phyloP scores from a whole-genome alignment of 2,329 filamentous ascomycete species.

The Botrytis aclada region DNA sequence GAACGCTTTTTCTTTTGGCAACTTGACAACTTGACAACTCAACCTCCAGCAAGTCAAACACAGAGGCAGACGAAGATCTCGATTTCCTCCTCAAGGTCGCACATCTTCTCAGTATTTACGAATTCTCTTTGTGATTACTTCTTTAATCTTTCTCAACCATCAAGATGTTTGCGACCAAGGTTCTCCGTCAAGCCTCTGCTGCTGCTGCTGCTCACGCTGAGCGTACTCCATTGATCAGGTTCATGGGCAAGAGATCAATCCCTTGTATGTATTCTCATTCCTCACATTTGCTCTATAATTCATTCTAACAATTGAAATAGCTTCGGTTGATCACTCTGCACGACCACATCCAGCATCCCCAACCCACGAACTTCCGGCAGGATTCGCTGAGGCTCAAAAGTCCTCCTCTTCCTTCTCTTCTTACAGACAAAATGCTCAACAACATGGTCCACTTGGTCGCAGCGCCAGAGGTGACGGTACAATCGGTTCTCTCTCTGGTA shows the following conservation, averaged over 20 bases:
- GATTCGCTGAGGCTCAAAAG: slow-evolving; percentile 46
- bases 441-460: slow-evolving; percentile 54
- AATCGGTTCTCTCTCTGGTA: slow-evolving; percentile 47
- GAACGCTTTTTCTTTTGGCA: background rate
- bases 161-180: slow-evolving; percentile 41
- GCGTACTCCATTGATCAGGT: slow-evolving; percentile 43
- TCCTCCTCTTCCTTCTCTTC: slow-evolving; percentile 50
- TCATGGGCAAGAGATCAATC: slow-evolving; percentile 42
- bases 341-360: slow-evolving; percentile 56
- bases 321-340: slow-evolving; percentile 55
- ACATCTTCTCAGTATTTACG: slow-evolving; percentile 3
- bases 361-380: slow-evolving; percentile 51
- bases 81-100: background rate
- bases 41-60: slow-evolving; percentile 10
- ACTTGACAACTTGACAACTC: background rate
- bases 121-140: slow-evolving; percentile 2
- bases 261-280: slow-evolving; percentile 37
- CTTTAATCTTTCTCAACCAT: slow-evolving; percentile 1
- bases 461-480: slow-evolving; percentile 24
- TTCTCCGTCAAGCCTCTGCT: slow-evolving; percentile 38
- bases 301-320: slow-evolving; percentile 39
- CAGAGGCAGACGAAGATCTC: slow-evolving; percentile 1
- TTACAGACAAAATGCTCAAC: slow-evolving; percentile 57
- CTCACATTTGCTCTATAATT: background rate
- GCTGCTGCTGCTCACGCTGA: slow-evolving; percentile 34